Evolutionary conservation across 345 rosid genomes (phyloP).

Genomic region (Murraya koenigii): DNA sequence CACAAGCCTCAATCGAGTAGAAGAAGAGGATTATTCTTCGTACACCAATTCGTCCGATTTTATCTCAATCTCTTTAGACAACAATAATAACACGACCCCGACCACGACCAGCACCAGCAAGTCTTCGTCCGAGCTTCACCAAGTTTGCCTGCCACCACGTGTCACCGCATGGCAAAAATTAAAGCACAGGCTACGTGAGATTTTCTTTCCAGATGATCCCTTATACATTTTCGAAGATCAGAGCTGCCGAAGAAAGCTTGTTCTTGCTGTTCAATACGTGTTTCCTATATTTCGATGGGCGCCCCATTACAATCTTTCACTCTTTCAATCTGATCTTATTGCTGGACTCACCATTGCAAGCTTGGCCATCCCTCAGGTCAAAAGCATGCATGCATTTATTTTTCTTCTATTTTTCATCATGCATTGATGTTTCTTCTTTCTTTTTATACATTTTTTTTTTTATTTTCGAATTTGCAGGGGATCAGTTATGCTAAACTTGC

Average conservation of each 20-base stretch:
- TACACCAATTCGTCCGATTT: background rate
- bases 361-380: conserved; percentile 59
- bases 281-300: conserved; percentile 50
- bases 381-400: background rate
- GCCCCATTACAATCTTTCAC: conserved; percentile 30
- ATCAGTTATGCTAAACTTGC: conserved; percentile 53
- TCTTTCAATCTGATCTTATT: conserved; percentile 40
- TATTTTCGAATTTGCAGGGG: conserved; percentile 29
- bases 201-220: conserved; percentile 53
- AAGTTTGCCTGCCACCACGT: conserved; percentile 8
- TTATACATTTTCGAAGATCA: conserved; percentile 43
- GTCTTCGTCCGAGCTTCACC: conserved; percentile 3
- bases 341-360: conserved; percentile 60
- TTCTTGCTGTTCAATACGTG: conserved; percentile 39
- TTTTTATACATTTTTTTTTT: background rate
- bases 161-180: conserved; percentile 11
- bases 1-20: conserved; percentile 3
- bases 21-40: background rate
- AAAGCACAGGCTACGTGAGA: conserved; percentile 22
- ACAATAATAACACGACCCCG: too few species aligned
- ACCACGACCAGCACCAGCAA: background rate
- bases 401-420: background rate
- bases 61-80: background rate
- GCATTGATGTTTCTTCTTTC: background rate
- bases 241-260: conserved; percentile 25